phyloP scores from a whole-genome alignment of 1,139 yeast species.

The Petasospora fabianii region DNA sequence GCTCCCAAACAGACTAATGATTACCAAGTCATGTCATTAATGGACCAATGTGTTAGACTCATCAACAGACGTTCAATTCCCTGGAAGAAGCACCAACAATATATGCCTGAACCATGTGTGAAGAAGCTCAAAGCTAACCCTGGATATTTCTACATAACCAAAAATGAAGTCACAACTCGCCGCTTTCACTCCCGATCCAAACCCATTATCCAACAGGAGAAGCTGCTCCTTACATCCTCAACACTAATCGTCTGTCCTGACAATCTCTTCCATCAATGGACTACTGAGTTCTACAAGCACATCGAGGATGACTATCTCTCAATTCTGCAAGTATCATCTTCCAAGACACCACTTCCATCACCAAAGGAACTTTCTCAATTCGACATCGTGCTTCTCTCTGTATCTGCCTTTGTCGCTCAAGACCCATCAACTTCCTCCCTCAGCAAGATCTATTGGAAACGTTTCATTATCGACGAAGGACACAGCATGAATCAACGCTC shows the following conservation, averaged over 20 bases:
- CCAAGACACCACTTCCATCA: conserved; percentile 24
- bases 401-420: conserved; percentile 42
- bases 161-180: conserved; percentile 17
- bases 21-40: conserved; percentile 29
- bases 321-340: conserved; percentile 29
- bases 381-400: conserved; percentile 53
- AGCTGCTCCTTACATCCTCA: conserved; percentile 43
- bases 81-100: conserved; percentile 47
- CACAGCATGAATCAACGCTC: conserved; percentile 53
- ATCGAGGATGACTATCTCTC: conserved; percentile 36
- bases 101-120: conserved; percentile 44
- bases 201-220: conserved; percentile 25
- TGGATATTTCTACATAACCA: conserved; percentile 41
- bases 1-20: conserved; percentile 12
- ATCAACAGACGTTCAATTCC: conserved; percentile 49
- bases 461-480: conserved; percentile 72
- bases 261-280: conserved; percentile 66
- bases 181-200: conserved; percentile 20
- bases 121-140: conserved; percentile 36
- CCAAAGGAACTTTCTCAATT: conserved; percentile 37
- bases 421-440: conserved; percentile 33
- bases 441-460: conserved; percentile 54
- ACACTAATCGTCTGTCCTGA: conserved; percentile 66
- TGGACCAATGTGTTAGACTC: conserved; percentile 40
- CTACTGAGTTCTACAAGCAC: conserved; percentile 54